These are phyloP conservation scores for Bonia amplexicaulis DNA, from an alignment of 176 grass and related monocot species.

Conservation along the genomic window DNA sequence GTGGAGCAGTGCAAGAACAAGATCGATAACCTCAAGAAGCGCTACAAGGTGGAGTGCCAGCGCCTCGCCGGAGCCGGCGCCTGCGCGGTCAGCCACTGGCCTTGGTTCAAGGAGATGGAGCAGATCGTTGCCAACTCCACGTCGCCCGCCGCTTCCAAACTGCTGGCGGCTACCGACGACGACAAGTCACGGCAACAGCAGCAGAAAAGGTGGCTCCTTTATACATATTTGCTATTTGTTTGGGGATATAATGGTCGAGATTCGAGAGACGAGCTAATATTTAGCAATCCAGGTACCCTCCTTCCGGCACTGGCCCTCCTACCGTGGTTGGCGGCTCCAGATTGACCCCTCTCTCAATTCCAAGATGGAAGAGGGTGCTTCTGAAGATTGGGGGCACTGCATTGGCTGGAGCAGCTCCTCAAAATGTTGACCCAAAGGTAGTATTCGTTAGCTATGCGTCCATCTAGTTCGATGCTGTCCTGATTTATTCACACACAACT, in stretches of 20 bases:
- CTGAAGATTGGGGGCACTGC: constrained; percentile 75
- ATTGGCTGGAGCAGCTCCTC: constrained; percentile 46
- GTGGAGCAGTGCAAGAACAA: constrained; percentile 99
- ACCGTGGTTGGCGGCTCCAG: constrained; percentile 27
- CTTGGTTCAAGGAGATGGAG: constrained; percentile 89
- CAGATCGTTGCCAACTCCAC: constrained; percentile 52
- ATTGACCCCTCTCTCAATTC: constrained; percentile 35
- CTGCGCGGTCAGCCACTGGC: constrained; percentile 57
- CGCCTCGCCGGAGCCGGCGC: constrained; percentile 38
- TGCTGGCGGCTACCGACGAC: constrained; percentile 14
- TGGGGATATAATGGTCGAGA: background rate
- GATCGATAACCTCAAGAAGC: constrained; percentile 97
- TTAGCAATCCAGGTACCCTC: constrained; percentile 39
- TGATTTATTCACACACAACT: constrained; percentile 2
- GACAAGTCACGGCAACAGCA: constrained; percentile 34
- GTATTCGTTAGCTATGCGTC: background rate
- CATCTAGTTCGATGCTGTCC: background rate
- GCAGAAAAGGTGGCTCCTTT: constrained; percentile 55
- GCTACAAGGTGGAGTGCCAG: constrained; percentile 95
- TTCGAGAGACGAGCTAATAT: background rate
- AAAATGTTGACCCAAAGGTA: constrained; percentile 95
- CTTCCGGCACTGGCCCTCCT: constrained; percentile 31
- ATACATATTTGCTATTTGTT: constrained; percentile 15
- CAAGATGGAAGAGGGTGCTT: constrained; percentile 88
- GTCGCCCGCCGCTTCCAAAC: constrained; percentile 44